phyloP scores from a whole-genome alignment of 768 basidiomycete genomes.

The Termitomyces sp. region DNA sequence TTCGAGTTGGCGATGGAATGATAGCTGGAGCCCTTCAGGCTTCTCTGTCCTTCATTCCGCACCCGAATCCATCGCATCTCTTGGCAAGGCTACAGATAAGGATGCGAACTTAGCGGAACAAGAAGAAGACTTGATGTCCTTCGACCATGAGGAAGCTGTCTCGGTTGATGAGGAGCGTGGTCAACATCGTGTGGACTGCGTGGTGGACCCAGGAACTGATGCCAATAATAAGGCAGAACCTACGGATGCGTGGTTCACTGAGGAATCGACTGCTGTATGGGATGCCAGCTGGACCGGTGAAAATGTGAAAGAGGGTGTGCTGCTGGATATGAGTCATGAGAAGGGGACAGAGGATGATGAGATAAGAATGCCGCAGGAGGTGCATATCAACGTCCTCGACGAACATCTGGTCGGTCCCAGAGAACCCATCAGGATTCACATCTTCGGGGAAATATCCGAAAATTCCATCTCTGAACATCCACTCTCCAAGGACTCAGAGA shows the following conservation, averaged over 20 bases:
- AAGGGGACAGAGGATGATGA: background rate
- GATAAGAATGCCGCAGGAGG: background rate
- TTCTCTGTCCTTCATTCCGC: background rate
- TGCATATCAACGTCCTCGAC: conserved; percentile 7
- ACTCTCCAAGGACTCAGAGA: background rate
- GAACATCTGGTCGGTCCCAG: conserved; percentile 4
- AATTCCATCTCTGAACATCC: background rate
- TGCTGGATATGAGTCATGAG: background rate
- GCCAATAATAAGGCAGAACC: conserved; percentile 10
- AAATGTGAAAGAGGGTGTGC: conserved; percentile 4
- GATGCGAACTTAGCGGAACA: background rate
- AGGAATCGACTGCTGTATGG: conserved; percentile 17
- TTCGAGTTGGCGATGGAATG: conserved; percentile 13
- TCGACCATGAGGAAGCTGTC: background rate
- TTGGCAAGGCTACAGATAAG: background rate
- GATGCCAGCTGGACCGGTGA: conserved; percentile 10
- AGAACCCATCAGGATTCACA: conserved; percentile 7
- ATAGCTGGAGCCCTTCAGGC: conserved; percentile 11
- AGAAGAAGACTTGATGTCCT: background rate
- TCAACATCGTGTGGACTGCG: background rate
- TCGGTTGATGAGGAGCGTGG: background rate
- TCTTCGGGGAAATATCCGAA: conserved; percentile 3
- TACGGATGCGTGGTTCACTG: conserved; percentile 18
- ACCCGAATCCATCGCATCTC: background rate
- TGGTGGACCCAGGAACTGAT: conserved; percentile 4